Evolutionary conservation across 2,329 filamentous ascomycete genomes (phyloP), one percentile per base, ranked within the genome.

Genomic region (Fusarium bactridioides): DNA sequence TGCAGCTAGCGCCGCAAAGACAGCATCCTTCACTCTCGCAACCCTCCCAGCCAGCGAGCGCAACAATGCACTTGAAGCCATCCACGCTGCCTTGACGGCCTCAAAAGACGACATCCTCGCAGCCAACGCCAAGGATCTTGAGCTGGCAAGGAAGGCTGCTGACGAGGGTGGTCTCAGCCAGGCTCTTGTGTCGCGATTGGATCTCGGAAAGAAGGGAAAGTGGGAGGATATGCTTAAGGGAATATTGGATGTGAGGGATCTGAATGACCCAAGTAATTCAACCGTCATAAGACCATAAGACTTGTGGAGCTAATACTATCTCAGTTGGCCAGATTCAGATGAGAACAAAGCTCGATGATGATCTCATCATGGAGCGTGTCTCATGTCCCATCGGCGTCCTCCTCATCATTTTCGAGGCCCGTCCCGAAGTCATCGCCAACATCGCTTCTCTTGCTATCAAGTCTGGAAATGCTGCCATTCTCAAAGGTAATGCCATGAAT

Each of bases 181-280:
- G 78, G 96, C 94, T 78, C 87, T 98, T 29, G 89, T 98, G 37
- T 96, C 97, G 78, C 89, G 96, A 62, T 87, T 99, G 69, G 95
- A 99, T 82, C 86, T 99, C 54, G 91, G 90, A 54, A 92, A 93
- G 81, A 89, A 90, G 79, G 95, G 95, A 65, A 98, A 98, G 84
- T 99, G 92, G 86, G 95, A 98, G 79, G 96, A 98, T 79, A 98
- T 99, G 96, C 87, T 99, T 73, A 92, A 95, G 84, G 96, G 96
- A 31, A 97, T 99, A 69, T 83, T 97, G 67, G 94, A 97, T 82
- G 96, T 99, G 69, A 88, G 92, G 74, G 88, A 89, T 56, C 87
- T 99, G 33, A 89, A 93, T 54, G 96, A 99, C 83, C 96, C 96
- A 74, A 89, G 94, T 96, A 86, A 78, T 27, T 13, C 29, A 37